Evolutionary conservation across 768 basidiomycete species (phyloP), one percentile per base, ranked within the genome.

Genomic region (Tulasnella sp.): DNA sequence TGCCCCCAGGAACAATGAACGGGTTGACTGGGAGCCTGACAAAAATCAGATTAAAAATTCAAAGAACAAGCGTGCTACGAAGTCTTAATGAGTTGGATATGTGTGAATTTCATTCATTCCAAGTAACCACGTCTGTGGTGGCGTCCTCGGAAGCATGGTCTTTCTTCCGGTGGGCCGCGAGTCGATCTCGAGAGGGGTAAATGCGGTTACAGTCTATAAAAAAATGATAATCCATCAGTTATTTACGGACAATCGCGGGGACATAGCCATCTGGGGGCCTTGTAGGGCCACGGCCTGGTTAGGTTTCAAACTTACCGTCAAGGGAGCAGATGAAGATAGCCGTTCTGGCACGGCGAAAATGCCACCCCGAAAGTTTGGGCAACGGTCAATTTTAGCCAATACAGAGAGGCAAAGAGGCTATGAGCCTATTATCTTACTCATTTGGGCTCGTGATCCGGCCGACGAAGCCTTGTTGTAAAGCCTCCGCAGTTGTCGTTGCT

Each of bases 61-160:
- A n/a, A 61, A 7, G 23, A n/a, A 32, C n/a, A 48, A 48, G 15
- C 46, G 48, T 51, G 48, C 61, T 67, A 67, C 4, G 61, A 29
- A n/a, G n/a, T 29, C n/a, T 1, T 16, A 67, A 29, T 2, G 4
- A 29, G 4, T 32, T 67, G 61, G 13, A 26, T 29, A 67, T 29
- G 13, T 32, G 61, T 3, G 26, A 15, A n/a, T 32, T 39, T 67
- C 26, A 75, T 74, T 80, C 72, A 48, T 80, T 74, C 79, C 79
- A 80, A 40, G 79, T 80, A 15, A 80, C 26, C 26, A 80, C 73
- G 20, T 79, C 40, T 35, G 29, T 61, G 5, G 67, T 40, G 20
- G 51, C 70, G 73, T 80, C 79, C 29, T 79, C 79, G 29, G 79
- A 71, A n/a, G 29, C 57, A 57, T 80, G 79, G 46, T 80, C 79